These are phyloP conservation scores for Austroboletus novae-zelandiae DNA, from an alignment of 1,284 basidiomycete genomes.

Conservation along the genomic window DNA sequence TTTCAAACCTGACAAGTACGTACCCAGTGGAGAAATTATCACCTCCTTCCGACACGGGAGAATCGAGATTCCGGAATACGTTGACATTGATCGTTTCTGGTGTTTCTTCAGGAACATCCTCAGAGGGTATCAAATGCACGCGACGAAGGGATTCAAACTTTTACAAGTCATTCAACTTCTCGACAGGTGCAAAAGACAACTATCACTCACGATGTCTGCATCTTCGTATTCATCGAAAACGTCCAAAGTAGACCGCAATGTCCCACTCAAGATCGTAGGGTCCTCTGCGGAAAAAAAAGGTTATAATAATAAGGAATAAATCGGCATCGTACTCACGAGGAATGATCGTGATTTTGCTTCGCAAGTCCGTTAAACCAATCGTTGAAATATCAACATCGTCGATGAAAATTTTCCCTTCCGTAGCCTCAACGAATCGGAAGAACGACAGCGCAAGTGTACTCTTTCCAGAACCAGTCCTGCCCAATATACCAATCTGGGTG, in stretches of 20 bases:
- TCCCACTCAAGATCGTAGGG: conserved; percentile 87
- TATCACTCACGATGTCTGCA: conserved; percentile 70
- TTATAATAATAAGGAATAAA: not conserved
- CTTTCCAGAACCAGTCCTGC: conserved; percentile 88
- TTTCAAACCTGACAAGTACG: conserved; percentile 10
- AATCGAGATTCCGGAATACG: conserved; percentile 85
- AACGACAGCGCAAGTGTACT: conserved; percentile 89
- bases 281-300: conserved; percentile 55
- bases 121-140: conserved; percentile 79
- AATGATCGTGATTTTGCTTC: conserved; percentile 87
- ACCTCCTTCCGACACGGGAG: conserved; percentile 83
- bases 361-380: conserved; percentile 86
- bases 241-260: conserved; percentile 82
- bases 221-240: conserved; percentile 90
- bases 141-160: conserved; percentile 86
- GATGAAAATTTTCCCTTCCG: conserved; percentile 77
- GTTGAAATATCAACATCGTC: conserved; percentile 87
- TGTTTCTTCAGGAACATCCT: conserved; percentile 43
- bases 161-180: conserved; percentile 8
- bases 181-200: not conserved
- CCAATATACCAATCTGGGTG: conserved; percentile 76
- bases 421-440: conserved; percentile 94
- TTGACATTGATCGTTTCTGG: conserved; percentile 67
- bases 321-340: conserved; percentile 58
- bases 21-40: conserved; percentile 92